Evolutionary conservation across 1,284 basidiomycete genomes (phyloP).

Genomic region (Leccinum fallax): DNA sequence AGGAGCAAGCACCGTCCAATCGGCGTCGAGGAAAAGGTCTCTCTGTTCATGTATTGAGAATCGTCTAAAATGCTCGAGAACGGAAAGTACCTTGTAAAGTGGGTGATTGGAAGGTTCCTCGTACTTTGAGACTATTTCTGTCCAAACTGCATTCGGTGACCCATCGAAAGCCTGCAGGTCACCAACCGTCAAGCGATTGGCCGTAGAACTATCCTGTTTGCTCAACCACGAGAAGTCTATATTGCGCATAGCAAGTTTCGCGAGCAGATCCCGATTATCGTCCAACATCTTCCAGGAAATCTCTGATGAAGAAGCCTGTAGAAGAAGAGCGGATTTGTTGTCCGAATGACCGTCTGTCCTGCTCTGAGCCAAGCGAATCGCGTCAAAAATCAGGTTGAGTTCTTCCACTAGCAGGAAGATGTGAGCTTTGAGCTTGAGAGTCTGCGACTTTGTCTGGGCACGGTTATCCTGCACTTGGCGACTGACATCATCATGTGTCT

Average conservation of each 20-base stretch:
- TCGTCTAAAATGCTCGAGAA: not conserved
- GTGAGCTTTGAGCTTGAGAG: slow-evolving; percentile 78
- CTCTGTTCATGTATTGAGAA: slow-evolving; percentile 42
- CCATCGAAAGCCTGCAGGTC: slow-evolving; percentile 90
- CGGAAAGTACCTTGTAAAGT: slow-evolving; percentile 58
- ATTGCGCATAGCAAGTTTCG: slow-evolving; percentile 83
- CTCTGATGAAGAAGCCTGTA: slow-evolving; percentile 84
- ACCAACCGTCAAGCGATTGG: slow-evolving; percentile 76
- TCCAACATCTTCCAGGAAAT: slow-evolving; percentile 96
- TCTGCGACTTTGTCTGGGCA: slow-evolving; percentile 53
- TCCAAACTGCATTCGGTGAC: slow-evolving; percentile 81
- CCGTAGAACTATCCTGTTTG: slow-evolving; percentile 87
- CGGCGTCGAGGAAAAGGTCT: slow-evolving; percentile 67
- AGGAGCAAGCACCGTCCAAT: slow-evolving; percentile 84
- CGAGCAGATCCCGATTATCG: slow-evolving; percentile 70
- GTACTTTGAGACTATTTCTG: slow-evolving; percentile 85
- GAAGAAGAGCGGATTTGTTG: slow-evolving; percentile 79
- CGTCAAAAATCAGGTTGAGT: slow-evolving; percentile 87
- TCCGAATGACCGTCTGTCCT: slow-evolving; percentile 71
- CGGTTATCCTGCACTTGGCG: slow-evolving; percentile 41
- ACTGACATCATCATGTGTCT: slow-evolving; percentile 59
- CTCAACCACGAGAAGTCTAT: slow-evolving; percentile 86
- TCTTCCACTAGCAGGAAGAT: slow-evolving; percentile 78
- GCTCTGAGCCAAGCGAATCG: slow-evolving; percentile 83
- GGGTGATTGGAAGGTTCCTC: slow-evolving; percentile 69